Base-by-base conservation (phyloP, 441 rosid genomes). In the Erodium chrysanthum region DNA sequence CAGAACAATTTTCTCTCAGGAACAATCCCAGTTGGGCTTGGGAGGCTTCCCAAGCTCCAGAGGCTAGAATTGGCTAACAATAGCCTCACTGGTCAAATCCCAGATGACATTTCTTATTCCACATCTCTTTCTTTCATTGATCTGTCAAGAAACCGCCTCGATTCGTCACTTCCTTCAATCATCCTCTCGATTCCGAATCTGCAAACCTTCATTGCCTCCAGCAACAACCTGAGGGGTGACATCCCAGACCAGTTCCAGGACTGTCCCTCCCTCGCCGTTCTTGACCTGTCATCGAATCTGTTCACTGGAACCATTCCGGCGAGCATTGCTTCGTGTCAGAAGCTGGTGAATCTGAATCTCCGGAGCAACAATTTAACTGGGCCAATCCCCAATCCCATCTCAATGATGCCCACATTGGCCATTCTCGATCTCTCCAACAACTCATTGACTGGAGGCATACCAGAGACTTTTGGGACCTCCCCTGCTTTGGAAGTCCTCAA, bases 181-280 rank as follows among this genome's bases (percentile, higher is more conserved):
- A 84, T 90, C 74, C 85, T 92, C 67, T 84, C 98, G 4, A 82
- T 88, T 27, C 86, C 88, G 7, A 92, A 73, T 56, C 88, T 90
- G 0, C 96, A 92, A 22, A 80, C 80, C 40, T 90, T 92, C 61
- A 70, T 81, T 2, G 86, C 84, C 62, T 74, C 96, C 5, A 82
- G 74, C 18, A 92, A 90, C 40, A 73, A 74, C 25, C 70, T 92
- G 59, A 73, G 72, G 56, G 98, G 96, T 7, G 85, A 86, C 74
- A 70, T 93, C 61, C 97, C 98, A 0, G 87, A 84, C 50, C 93
- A 83, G 70, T 89, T 89, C 77, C 98, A 91, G 75, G 98, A 86
- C 73, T 86, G 88, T 69, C 97, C 97, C 73, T 81, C 96, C 0
- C 96, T 93, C 33, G 77, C 90, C 0, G 78, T 74, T 65, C 92